Base-by-base conservation (phyloP, 1,139 yeast species). In the Diutina scorzettiae region DNA sequence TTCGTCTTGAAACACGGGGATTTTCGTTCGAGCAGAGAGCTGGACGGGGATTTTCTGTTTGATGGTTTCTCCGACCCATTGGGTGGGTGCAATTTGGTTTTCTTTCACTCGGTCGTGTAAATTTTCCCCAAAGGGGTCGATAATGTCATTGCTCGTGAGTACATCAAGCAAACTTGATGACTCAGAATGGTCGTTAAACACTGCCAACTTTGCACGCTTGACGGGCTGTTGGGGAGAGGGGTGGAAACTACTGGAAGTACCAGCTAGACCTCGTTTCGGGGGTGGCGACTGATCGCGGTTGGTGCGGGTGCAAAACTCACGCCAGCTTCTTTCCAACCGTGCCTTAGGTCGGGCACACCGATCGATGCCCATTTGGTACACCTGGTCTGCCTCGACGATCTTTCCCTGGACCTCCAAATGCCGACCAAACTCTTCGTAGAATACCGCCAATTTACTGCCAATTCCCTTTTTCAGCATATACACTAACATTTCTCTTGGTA, bases 371-470 rank as follows among this genome's bases (percentile, higher is more conserved):
- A 70, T 60, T 45, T 69, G 65, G 51, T 75, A 76, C 0, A 87
- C 75, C 42, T 74, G 74, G 4, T 66, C 63, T 0, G 96, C 95
- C 49, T 81, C 86, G 5, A 57, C 54, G 43, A 60, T 57, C 45
- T 73, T 68, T 19, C 72, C 73, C 25, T 62, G 62, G 11, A 66
- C 48, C 51, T 83, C 95, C 47, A 82, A 62, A 46, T 67, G 75
- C 24, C 67, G 66, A 3, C 95, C 89, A 60, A 84, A 87, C 48
- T 78, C 84, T 53, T 86, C 95, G 53, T 87, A 91, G 55, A 73
- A 89, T 19, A 77, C 53, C 0, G 96, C 78, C 44, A 85, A 63
- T 37, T 69, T 66, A 31, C 56, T 57, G 0, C 96, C 97, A 29
- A 91, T 85, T 42, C 72, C 77, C 50, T 81, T 81, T 46, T 83